Percentiles rank a stretch among this genome's conserved stretches.
Conservation (phyloP, 176 grass and related monocot genomes). For the Thalia dealbata region DNA sequence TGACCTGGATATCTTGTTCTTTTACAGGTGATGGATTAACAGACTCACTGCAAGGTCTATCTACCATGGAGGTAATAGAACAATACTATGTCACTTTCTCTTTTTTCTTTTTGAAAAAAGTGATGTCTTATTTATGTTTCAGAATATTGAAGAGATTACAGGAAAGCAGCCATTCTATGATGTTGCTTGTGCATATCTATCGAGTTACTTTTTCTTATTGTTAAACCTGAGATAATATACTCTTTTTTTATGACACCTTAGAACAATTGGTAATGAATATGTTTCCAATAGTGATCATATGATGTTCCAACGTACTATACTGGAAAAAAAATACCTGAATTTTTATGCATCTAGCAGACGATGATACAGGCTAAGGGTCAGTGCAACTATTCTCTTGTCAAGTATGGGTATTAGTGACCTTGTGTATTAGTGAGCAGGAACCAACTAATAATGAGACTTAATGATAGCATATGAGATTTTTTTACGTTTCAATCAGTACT, state of each 20-base stretch:
- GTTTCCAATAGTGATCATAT: background rate
- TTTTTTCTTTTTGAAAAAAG: too few relatives aligned
- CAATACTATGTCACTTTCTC: background rate
- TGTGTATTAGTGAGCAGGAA: too few relatives aligned
- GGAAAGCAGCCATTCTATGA: background rate
- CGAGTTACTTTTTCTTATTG: background rate
- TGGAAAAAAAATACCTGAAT: background rate
- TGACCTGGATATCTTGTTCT: background rate
- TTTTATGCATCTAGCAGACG: background rate
- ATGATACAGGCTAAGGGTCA: background rate
- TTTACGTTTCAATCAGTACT: too few relatives aligned
- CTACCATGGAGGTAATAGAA: conserved; percentile 73
- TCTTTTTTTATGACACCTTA: background rate
- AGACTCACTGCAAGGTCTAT: conserved; percentile 73
- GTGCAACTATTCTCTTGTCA: too few relatives aligned
- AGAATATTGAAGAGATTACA: background rate
- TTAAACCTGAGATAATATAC: background rate
- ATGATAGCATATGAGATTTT: too few relatives aligned
- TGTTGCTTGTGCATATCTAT: background rate
- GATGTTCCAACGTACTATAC: background rate
- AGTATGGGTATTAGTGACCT: too few relatives aligned
- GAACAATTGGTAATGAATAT: background rate
- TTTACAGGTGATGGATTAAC: conserved; percentile 74
- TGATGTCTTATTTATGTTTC: conserved; percentile 7
- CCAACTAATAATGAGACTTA: too few relatives aligned